Evolutionary conservation across 129 eudicot genomes (phyloP), one percentile per base, ranked within the genome.

Genomic region (Chrysanthemum seticuspe): DNA sequence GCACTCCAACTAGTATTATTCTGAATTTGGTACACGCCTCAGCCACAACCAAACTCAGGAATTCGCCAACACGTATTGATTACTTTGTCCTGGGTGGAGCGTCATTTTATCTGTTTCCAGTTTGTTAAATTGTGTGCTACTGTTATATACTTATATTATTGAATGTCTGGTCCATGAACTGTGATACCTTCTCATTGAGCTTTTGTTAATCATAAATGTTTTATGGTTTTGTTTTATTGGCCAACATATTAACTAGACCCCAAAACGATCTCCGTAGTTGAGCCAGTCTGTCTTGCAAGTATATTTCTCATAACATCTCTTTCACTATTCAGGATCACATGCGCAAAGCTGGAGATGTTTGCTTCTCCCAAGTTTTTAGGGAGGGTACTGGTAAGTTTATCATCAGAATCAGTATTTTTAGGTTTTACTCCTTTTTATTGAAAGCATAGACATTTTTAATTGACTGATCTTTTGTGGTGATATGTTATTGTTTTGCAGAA

Each of bases 271-370:
- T 67, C 3, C 2, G 7, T 51, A 47, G 49, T 68, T 68, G 25
- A 68, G 14, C 73, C 31, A 68, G 73, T 52, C n/a, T 68, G 27
- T 25, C 49, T 6, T 47, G 49, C 73, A 23, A 29, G 10, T 69
- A n/a, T 53, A 25, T 53, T 54, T 27, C 51, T 53, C 52, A 31
- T 53, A 27, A 27, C 13, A n/a, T 65, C 25, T 49, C 51, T 5
- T 77, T 2, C 19, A 31, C 29, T 48, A 45, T 75, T 25, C 70
- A 89, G 95, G 95, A 90, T 74, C 97, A 90, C 72, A 90, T 90
- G 97, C 91, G 97, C 51, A 80, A 88, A 0, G 97, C 95, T 55
- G 97, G 95, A 56, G 97, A 88, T 83, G 95, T 88, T 40, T 91
- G 97, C 70, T 91, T 91, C 72, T 84, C 95, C 71, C 87, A 91